A percentile compares a stretch with the other conserved stretches of the same genome.
Evolutionary conservation across 2,329 filamentous ascomycete species (phyloP).

Genomic region (Calycina marina): DNA sequence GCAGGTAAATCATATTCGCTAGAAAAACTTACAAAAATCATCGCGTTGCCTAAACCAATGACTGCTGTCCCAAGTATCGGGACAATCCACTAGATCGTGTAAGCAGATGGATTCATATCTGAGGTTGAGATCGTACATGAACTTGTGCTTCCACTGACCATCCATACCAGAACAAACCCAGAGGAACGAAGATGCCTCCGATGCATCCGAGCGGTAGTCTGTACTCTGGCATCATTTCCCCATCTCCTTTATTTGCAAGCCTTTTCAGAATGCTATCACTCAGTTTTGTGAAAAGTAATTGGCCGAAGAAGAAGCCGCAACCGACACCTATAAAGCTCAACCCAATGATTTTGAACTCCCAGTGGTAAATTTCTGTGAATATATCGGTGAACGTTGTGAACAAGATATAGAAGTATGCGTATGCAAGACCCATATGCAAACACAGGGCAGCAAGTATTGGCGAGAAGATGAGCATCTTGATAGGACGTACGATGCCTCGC

Average conservation of each 20-base stretch:
- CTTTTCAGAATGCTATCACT: conserved; percentile 28
- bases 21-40: not conserved
- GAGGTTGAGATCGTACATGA: conserved; percentile 9
- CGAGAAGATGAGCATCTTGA: conserved; percentile 11
- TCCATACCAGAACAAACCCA: conserved; percentile 33
- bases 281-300: conserved; percentile 14
- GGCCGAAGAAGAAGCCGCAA: conserved; percentile 19
- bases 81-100: conserved; percentile 24
- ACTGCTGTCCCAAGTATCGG: conserved; percentile 24
- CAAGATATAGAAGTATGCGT: conserved; percentile 18
- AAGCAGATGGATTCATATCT: not conserved
- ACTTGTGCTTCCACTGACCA: conserved; percentile 28
- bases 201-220: conserved; percentile 28
- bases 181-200: conserved; percentile 24
- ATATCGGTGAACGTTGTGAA: conserved; percentile 14
- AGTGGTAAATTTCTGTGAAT: conserved; percentile 24
- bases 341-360: conserved; percentile 27
- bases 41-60: not conserved
- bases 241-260: conserved; percentile 24
- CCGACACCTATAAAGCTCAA: conserved; percentile 32
- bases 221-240: conserved; percentile 22
- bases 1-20: no score
- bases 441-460: conserved; percentile 20
- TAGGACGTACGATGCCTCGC: not conserved
- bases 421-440: conserved; percentile 10